phyloP scores from a whole-genome alignment of 495 filamentous ascomycete genomes.

The Talaromyces trachyspermus region DNA sequence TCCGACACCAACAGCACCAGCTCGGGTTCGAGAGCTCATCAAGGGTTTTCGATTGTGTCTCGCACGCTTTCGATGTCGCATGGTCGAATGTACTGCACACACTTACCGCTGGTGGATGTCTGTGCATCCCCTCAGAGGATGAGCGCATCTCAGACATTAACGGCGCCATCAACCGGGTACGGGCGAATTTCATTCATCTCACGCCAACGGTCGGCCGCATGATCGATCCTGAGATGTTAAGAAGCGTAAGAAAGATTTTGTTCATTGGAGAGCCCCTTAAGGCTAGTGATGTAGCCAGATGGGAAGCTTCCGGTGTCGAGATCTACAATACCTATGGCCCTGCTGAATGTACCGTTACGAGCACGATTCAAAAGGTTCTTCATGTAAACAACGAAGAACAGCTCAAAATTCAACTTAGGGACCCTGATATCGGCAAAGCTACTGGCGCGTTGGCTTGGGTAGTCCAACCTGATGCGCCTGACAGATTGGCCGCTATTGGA shows the following conservation, averaged over 20 bases:
- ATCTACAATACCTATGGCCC: constrained; percentile 52
- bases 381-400: too few relatives aligned
- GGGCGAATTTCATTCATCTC: constrained; percentile 19
- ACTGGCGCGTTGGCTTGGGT: constrained; percentile 10
- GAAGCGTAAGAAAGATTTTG: too few relatives aligned
- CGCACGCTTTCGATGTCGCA: constrained; percentile 17
- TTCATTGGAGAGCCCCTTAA: constrained; percentile 12
- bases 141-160: constrained; percentile 4
- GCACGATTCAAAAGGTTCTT: too few relatives aligned
- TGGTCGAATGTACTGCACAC: too few relatives aligned
- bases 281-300: constrained; percentile 8
- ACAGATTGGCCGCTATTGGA: constrained; percentile 31
- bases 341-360: constrained; percentile 36
- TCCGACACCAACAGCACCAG: background rate
- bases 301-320: too few relatives aligned
- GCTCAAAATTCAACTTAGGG: too few relatives aligned
- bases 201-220: constrained; percentile 19
- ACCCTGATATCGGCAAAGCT: too few relatives aligned
- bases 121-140: constrained; percentile 17
- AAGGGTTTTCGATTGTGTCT: constrained; percentile 48
- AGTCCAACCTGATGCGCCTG: constrained; percentile 16
- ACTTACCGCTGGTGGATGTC: too few relatives aligned
- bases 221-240: too few relatives aligned
- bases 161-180: constrained; percentile 13
- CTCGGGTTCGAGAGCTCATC: constrained; percentile 3